These are phyloP conservation scores for Kwoniella bestiolae DNA, from an alignment of 768 basidiomycete genomes.

Conservation along the genomic window DNA sequence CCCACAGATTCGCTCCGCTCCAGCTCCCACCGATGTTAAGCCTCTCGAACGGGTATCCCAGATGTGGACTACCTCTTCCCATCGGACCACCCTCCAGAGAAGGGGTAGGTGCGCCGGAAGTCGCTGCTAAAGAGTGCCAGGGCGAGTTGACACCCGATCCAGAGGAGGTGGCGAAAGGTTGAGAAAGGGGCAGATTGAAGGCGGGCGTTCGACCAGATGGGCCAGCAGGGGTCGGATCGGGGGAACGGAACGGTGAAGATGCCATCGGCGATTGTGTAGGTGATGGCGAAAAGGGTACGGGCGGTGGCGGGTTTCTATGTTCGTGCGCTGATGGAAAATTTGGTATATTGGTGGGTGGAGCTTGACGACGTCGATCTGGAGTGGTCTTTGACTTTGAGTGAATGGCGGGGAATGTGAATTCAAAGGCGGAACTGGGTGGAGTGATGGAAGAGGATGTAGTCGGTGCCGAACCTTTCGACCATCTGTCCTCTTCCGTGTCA, in stretches of 20 bases:
- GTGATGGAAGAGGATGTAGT: slow-evolving; percentile 1
- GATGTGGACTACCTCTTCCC: slow-evolving; percentile 49
- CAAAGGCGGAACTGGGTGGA: slow-evolving; percentile 25
- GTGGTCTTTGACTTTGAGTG: slow-evolving; percentile 12
- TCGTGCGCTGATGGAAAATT: slow-evolving; percentile 36
- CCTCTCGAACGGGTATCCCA: slow-evolving; percentile 55
- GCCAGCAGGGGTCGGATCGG: slow-evolving; percentile 16
- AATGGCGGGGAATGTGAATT: slow-evolving; percentile 18
- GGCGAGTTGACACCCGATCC: slow-evolving; percentile 30
- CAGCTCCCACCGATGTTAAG: slow-evolving; percentile 52
- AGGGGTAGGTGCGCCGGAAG: slow-evolving; percentile 53
- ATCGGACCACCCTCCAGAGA: slow-evolving; percentile 45
- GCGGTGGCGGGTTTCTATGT: slow-evolving; percentile 24
- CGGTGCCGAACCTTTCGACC: slow-evolving; percentile 1
- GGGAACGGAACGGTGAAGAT: slow-evolving; percentile 35
- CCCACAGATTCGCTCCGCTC: slow-evolving; percentile 48
- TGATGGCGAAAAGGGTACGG: slow-evolving; percentile 31
- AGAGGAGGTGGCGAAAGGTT: slow-evolving; percentile 11
- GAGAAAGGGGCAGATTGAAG: slow-evolving; percentile 12
- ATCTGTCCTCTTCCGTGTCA: neutral
- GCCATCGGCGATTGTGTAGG: slow-evolving; percentile 32
- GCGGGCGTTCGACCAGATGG: slow-evolving; percentile 15
- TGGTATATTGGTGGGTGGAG: slow-evolving; percentile 37
- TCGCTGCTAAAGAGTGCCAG: slow-evolving; percentile 49
- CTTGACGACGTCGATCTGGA: slow-evolving; percentile 27